Base-by-base conservation (phyloP, 495 filamentous ascomycete genomes). In the Hyphodiscus hymeniophilus region DNA sequence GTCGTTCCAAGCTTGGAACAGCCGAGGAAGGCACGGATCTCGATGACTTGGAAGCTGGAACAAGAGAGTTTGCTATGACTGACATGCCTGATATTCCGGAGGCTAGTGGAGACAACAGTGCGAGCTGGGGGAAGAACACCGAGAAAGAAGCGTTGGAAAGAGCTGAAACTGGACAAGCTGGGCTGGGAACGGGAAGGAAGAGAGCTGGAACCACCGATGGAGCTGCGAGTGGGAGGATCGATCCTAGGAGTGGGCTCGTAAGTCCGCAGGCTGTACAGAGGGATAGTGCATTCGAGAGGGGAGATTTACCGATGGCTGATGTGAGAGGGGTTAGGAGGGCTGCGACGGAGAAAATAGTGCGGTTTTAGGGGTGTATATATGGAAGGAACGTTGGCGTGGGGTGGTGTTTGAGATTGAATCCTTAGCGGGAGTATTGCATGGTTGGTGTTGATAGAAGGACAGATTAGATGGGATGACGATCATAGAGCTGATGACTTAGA, bases 1-100 rank as follows among this genome's bases (percentile, higher is more conserved):
- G 48, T 4, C 42, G 45, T 34, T 52, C 46, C 7, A 55, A 44
- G 46, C 21, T 56, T 6, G 50, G 46, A 10, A 55, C 30, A 16
- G 56, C 43, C 3, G 59, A 60, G 10, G 54, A 57, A 20, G 57
- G 54, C 3, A 58, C 54, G 18, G 50, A 57, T 41, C 48, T 63
- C 1, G 53, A 61, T 38, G 62, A 66, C 41, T 44, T 69, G n/a
- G 51, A 69, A 56, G 57, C 60, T 55, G 54, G 65, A 47, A 48
- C 38, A 7, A 36, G 52, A 20, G 48, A 50, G n/a, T 46, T 60
- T 45, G 30, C 20, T 17, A 12, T 51, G 2, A 22, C 12, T 2
- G 51, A 47, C 7, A 66, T 67, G 58, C 62, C 65, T 10, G 63
- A 65, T 48, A 66, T 67, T 4, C 63, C 62, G 1, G 65, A 67